Conservation (phyloP, 257 asterid genomes). For the Capsicum chinense region DNA sequence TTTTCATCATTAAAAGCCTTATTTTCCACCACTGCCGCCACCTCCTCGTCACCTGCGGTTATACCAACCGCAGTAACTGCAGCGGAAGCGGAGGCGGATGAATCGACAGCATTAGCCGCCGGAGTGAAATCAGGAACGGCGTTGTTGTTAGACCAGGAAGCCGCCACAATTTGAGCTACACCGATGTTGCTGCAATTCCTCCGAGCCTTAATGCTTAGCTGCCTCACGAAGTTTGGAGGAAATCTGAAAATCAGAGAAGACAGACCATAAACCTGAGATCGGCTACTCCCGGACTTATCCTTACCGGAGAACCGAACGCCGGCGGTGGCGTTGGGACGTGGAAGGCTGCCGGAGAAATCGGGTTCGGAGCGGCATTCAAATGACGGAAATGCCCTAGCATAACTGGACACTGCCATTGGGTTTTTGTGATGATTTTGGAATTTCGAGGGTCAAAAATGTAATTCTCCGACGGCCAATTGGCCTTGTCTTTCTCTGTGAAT, state of each 20-base stretch:
- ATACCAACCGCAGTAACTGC: slow-evolving; percentile 56
- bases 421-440: neutral
- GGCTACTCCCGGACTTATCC: slow-evolving; percentile 38
- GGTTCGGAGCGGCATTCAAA: slow-evolving; percentile 92
- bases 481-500: neutral
- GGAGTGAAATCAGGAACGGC: slow-evolving; percentile 42
- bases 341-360: slow-evolving; percentile 53
- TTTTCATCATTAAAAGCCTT: slow-evolving; percentile 41
- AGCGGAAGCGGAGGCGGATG: slow-evolving; percentile 58
- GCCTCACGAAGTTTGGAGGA: slow-evolving; percentile 96
- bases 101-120: slow-evolving; percentile 66
- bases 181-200: slow-evolving; percentile 97
- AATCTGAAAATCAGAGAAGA: slow-evolving; percentile 71
- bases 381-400: slow-evolving; percentile 62
- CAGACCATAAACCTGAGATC: slow-evolving; percentile 46
- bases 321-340: slow-evolving; percentile 57
- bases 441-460: slow-evolving; percentile 33
- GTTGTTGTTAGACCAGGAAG: slow-evolving; percentile 88
- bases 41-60: slow-evolving; percentile 42
- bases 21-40: slow-evolving; percentile 45
- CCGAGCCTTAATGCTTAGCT: slow-evolving; percentile 93
- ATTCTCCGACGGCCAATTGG: neutral
- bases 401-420: slow-evolving; percentile 82
- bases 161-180: slow-evolving; percentile 97
- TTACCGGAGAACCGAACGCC: slow-evolving; percentile 40